Percentiles rank a stretch among this genome's conserved stretches.
These are phyloP conservation scores for Fusarium incarnatum DNA, from an alignment of 2,329 filamentous ascomycete genomes.

Conservation along the genomic window DNA sequence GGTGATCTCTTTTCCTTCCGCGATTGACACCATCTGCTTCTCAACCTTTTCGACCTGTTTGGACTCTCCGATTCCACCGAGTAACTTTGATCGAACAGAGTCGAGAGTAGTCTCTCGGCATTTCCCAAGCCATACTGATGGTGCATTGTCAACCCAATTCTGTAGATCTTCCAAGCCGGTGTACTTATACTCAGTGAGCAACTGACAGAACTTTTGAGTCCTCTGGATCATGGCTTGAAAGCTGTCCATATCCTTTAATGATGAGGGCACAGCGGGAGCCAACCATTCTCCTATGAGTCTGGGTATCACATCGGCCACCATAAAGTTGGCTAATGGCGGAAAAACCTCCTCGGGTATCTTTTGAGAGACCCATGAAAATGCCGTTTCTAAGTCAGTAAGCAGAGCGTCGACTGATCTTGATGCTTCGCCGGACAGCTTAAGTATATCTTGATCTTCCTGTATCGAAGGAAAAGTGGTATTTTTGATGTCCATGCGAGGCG, in stretches of 20 bases:
- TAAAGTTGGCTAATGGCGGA: slow-evolving; percentile 71
- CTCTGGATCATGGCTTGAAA: slow-evolving; percentile 79
- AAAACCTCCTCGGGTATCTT: slow-evolving; percentile 67
- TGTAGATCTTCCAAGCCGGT: slow-evolving; percentile 71
- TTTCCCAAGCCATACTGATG: slow-evolving; percentile 86
- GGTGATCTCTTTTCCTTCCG: slow-evolving; percentile 73
- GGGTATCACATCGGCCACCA: slow-evolving; percentile 76
- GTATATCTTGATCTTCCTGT: slow-evolving; percentile 54
- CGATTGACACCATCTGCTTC: slow-evolving; percentile 78
- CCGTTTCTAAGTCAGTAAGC: slow-evolving; percentile 63
- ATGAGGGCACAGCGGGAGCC: slow-evolving; percentile 78
- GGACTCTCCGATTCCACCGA: slow-evolving; percentile 72
- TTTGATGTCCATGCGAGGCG: slow-evolving; percentile 65
- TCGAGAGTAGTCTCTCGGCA: slow-evolving; percentile 84
- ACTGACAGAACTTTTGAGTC: slow-evolving; percentile 72
- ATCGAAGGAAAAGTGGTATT: slow-evolving; percentile 54
- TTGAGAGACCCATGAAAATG: slow-evolving; percentile 64
- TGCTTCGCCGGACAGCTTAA: slow-evolving; percentile 58
- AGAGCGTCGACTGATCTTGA: slow-evolving; percentile 62
- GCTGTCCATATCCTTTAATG: slow-evolving; percentile 74
- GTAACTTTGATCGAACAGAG: slow-evolving; percentile 75
- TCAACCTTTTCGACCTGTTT: slow-evolving; percentile 85
- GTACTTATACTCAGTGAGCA: slow-evolving; percentile 73
- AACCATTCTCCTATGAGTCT: slow-evolving; percentile 81
- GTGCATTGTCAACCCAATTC: slow-evolving; percentile 84